These are phyloP conservation scores for Penicillium cosmopolitanum DNA, from an alignment of 495 filamentous ascomycete species.

Conservation along the genomic window DNA sequence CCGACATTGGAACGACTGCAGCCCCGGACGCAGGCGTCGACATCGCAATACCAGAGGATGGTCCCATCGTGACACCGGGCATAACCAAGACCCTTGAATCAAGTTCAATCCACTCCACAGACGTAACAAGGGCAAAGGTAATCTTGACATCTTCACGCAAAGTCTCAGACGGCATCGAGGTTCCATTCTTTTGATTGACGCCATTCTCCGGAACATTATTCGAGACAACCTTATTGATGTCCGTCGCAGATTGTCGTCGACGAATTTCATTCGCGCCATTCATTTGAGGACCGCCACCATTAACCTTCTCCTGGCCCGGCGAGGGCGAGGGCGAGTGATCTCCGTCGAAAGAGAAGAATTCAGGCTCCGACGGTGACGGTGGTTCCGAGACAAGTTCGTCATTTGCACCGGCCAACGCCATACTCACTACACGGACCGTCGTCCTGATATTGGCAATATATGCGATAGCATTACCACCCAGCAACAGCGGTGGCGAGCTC, in stretches of 20 bases:
- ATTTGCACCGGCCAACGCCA: conserved; percentile 39
- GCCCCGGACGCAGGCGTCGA: conserved; percentile 22
- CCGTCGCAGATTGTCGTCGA: conserved; percentile 19
- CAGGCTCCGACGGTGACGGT: conserved; percentile 46
- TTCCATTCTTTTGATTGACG: background rate
- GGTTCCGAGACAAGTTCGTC: conserved; percentile 37
- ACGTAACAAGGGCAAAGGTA: conserved; percentile 73
- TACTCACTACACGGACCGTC: conserved; percentile 68
- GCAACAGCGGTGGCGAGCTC: conserved; percentile 47
- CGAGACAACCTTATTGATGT: conserved; percentile 32
- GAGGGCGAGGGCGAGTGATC: conserved; percentile 51
- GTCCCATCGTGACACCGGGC: conserved; percentile 56
- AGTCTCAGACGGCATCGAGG: conserved; percentile 22
- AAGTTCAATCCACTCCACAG: conserved; percentile 83
- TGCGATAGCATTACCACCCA: conserved; percentile 70
- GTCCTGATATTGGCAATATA: conserved; percentile 89
- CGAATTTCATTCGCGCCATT: background rate
- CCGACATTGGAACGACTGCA: conserved; percentile 24
- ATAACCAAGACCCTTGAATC: conserved; percentile 79
- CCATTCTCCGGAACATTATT: conserved; percentile 19
- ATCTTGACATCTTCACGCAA: conserved; percentile 59
- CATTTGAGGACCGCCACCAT: background rate
- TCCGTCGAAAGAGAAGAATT: conserved; percentile 69
- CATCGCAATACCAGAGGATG: conserved; percentile 34
- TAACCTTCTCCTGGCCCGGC: conserved; percentile 27